These are phyloP conservation scores for Ophiostoma triangulosporum DNA, from an alignment of 2,329 filamentous ascomycete genomes.

Conservation along the genomic window DNA sequence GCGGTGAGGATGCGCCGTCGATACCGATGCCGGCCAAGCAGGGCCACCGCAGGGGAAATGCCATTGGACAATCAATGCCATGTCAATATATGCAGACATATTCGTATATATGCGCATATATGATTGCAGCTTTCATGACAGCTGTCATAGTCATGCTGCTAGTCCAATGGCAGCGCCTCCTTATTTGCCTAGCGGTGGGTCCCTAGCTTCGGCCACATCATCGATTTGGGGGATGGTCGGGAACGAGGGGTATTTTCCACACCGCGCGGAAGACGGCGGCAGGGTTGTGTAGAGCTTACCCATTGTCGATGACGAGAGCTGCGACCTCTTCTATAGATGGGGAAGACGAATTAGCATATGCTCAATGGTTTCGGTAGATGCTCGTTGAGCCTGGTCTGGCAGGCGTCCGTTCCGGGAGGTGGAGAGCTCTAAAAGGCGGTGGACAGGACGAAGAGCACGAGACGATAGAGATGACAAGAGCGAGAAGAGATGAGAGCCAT, in stretches of 20 bases:
- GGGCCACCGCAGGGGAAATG: neutral
- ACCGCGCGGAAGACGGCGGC: neutral
- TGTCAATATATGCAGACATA: no score
- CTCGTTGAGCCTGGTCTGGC: neutral
- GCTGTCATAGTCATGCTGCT: neutral
- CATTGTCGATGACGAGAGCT: conserved; percentile 99
- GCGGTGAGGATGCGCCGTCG: neutral
- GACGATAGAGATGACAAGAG: neutral
- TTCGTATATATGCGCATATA: no score
- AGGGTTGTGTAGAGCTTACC: conserved; percentile 52
- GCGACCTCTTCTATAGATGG: conserved; percentile 85
- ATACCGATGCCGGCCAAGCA: neutral
- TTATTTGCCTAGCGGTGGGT: conserved; percentile 8
- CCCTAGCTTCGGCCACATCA: conserved; percentile 11
- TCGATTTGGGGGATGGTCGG: conserved; percentile 5
- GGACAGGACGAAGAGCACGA: conserved; percentile 6
- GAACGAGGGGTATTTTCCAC: conserved; percentile 5
- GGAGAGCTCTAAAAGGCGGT: conserved; percentile 9
- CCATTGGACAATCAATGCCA: neutral
- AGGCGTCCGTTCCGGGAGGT: neutral
- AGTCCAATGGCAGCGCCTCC: neutral
- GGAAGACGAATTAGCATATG: conserved; percentile 16
- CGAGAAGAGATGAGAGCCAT: neutral
- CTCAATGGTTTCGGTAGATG: neutral
- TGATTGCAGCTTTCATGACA: neutral